These are phyloP conservation scores for Mucor irregularis DNA, from an alignment of 371 early-diverging fungal species.

Conservation along the genomic window DNA sequence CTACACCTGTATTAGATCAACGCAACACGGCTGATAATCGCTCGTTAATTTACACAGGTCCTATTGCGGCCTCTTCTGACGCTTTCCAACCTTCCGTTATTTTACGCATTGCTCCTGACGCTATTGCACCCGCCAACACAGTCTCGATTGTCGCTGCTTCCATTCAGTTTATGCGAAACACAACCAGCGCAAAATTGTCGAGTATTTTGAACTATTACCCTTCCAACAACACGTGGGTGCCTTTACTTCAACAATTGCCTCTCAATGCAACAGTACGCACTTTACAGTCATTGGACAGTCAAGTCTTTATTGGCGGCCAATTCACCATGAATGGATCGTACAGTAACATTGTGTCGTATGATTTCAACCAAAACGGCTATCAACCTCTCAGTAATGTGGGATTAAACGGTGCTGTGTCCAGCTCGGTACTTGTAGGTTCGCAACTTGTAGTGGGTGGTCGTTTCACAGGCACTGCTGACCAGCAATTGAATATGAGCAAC, in stretches of 20 bases:
- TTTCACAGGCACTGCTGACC: constrained; percentile 25
- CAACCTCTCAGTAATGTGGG: constrained; percentile 21
- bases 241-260: constrained; percentile 37
- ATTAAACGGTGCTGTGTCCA: constrained; percentile 31
- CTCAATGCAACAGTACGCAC: constrained; percentile 27
- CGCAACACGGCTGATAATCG: constrained; percentile 37
- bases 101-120: constrained; percentile 19
- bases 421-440: constrained; percentile 15
- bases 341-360: constrained; percentile 32
- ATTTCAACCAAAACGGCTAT: constrained; percentile 12
- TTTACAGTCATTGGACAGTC: constrained; percentile 25
- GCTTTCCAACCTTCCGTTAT: constrained; percentile 35
- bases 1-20: constrained; percentile 43
- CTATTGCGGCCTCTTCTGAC: constrained; percentile 34
- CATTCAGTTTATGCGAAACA: constrained; percentile 35
- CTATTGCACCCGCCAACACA: constrained; percentile 20
- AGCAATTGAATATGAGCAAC: constrained; percentile 16
- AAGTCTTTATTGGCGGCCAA: constrained; percentile 41
- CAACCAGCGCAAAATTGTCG: constrained; percentile 28
- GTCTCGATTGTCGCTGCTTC: constrained; percentile 33
- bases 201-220: constrained; percentile 42
- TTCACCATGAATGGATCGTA: constrained; percentile 24
- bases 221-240: constrained; percentile 26
- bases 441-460: constrained; percentile 33
- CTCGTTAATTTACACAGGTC: constrained; percentile 53